phyloP scores from a whole-genome alignment of 2,329 filamentous ascomycete species.

The Pezicula radicicola region DNA sequence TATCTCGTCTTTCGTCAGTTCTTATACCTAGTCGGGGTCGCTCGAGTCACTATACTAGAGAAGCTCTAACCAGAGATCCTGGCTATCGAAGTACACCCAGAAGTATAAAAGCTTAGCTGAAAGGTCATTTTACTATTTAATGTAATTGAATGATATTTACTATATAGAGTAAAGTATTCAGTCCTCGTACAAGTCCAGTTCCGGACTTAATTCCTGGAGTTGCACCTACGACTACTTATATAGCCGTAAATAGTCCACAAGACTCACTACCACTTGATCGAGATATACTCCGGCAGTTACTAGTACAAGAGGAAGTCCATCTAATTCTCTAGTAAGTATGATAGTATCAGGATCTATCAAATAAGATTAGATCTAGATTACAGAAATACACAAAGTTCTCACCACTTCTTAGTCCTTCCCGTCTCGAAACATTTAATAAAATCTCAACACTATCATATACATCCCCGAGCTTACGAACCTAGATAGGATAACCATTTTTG shows the following conservation, averaged over 20 bases:
- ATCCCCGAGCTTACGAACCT: slow-evolving; percentile 1
- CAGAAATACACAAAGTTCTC: slow-evolving; percentile 2
- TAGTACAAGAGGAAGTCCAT: slow-evolving; percentile 43
- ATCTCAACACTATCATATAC: slow-evolving; percentile 7
- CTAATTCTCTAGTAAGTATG: slow-evolving; percentile 23
- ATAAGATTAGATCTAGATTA: not conserved
- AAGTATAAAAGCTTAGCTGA: slow-evolving; percentile 35
- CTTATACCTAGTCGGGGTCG: slow-evolving; percentile 18
- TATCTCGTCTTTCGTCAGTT: slow-evolving; percentile 11
- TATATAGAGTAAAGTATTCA: slow-evolving; percentile 33
- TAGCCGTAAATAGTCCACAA: slow-evolving; percentile 35
- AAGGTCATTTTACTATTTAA: slow-evolving; percentile 23
- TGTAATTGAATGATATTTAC: slow-evolving; percentile 34
- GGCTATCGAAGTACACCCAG: slow-evolving; percentile 40
- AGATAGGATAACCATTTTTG: slow-evolving; percentile 5
- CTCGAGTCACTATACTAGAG: slow-evolving; percentile 23
- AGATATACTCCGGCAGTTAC: slow-evolving; percentile 43
- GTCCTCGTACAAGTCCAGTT: slow-evolving; percentile 37
- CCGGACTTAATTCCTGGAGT: slow-evolving; percentile 27
- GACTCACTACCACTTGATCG: slow-evolving; percentile 35
- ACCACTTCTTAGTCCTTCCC: slow-evolving; percentile 6
- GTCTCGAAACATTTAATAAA: slow-evolving; percentile 3
- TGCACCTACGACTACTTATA: slow-evolving; percentile 37
- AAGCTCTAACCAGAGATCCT: slow-evolving; percentile 43
- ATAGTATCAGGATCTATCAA: slow-evolving; percentile 7